Evolutionary conservation across 139 green algal genomes (phyloP), one percentile per base, ranked within the genome.

Genomic region (Coelastrella sp.): DNA sequence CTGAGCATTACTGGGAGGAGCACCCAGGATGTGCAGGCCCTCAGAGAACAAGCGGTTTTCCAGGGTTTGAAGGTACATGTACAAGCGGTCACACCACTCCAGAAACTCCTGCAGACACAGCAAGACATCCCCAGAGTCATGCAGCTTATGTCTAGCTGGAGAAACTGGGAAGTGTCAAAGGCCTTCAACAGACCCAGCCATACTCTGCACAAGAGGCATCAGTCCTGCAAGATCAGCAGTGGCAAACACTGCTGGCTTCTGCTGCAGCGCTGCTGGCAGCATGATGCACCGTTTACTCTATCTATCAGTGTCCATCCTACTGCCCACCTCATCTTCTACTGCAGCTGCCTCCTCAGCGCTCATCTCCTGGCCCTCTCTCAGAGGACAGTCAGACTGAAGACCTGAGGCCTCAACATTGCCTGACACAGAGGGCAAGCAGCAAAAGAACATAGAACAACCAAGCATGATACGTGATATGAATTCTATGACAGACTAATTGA

Each of bases 1-100:
- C 68, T 96, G 85, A 0, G 77, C 84, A 1, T 66, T 53, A 27
- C 53, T 75, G 15, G 96, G 96, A 5, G 88, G 32, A 63, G 72
- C 45, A 17, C 97, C 97, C 79, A 99, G 88, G 62, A 95, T 92
- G 89, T 99, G 97, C 85, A 99, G 90, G 0, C 97, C 97, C 87
- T 98, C 95, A 30, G 91, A 96, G 89, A 98, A 99, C n/a, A 99
- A 89, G 6, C 97, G 92, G 50, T 90, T 93, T 86, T 99, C 97
- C n/a, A 99, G 45, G 50, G 93, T 85, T 87, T 94, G 89, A 53
- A 99, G 90, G 89, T 99, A 98, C 43, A 74, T 64, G 89, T 98
- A 96, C 68, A 99, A 77, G 8, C 89, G 53, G n/a, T 72, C 85
- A 17, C 37, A 68, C 41, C 38, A 85, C 8, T 19, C 76, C 9